Evolutionary conservation across 2,329 filamentous ascomycete species (phyloP).

Genomic region (Raffaelea ambrosiae): DNA sequence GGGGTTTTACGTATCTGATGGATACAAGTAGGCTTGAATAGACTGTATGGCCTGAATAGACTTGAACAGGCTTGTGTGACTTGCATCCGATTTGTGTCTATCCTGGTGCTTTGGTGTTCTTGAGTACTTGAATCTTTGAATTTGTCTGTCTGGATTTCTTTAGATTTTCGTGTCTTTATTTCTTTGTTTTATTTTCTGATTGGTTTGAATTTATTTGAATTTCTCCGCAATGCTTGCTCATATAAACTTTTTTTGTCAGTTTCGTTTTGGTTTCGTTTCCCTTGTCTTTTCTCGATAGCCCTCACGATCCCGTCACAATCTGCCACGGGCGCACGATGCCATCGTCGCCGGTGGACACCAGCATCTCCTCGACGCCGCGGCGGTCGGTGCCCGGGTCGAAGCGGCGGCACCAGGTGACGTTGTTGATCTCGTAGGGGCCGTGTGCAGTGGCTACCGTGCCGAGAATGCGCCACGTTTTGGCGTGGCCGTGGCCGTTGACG

Average conservation of each 20-base stretch:
- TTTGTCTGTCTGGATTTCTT: no score
- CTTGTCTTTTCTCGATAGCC: not conserved
- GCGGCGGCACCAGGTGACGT: slow-evolving; percentile 77
- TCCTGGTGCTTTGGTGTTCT: no score
- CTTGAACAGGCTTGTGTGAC: no score
- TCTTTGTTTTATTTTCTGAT: no score
- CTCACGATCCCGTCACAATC: slow-evolving; percentile 2
- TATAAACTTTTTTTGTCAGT: not conserved
- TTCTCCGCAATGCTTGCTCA: no score
- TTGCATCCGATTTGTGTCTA: no score
- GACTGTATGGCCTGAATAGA: no score
- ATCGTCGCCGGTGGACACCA: slow-evolving; percentile 89
- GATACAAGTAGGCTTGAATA: no score
- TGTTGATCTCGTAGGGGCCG: slow-evolving; percentile 90
- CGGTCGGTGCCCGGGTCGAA: slow-evolving; percentile 55
- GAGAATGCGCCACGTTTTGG: slow-evolving; percentile 59
- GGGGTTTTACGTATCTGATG: no score
- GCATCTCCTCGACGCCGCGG: slow-evolving; percentile 63
- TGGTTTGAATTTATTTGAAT: no score
- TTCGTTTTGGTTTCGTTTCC: slow-evolving; percentile 1
- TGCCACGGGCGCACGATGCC: slow-evolving; percentile 81
- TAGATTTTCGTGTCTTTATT: no score
- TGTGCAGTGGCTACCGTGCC: slow-evolving; percentile 66
- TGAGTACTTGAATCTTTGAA: no score
- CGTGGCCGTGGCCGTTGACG: not conserved